Base-by-base conservation (phyloP, 2,329 filamentous ascomycete genomes). In the Eutypella sp. region DNA sequence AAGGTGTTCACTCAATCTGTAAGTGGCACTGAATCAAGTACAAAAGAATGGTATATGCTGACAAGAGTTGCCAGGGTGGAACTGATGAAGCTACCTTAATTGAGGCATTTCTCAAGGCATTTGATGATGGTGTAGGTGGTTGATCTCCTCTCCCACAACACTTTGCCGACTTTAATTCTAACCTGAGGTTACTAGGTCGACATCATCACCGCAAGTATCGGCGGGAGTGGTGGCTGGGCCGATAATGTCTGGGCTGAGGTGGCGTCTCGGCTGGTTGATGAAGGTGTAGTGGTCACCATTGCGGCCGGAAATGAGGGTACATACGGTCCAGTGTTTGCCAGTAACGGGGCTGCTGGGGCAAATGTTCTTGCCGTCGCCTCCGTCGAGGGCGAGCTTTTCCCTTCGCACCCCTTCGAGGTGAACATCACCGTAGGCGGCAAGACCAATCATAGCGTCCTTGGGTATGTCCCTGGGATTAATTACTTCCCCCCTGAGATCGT, bases 221-320 rank as follows among this genome's bases (percentile, higher is more conserved):
- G 69, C 2, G 50, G 57, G 4, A 57, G 63, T 1, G 59, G 63
- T 37, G 72, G 72, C 16, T 66, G 57, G 56, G 51, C 62, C 0
- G 58, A 60, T 19, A 53, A 66, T 25, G 58, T 67, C n/a, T 66
- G 62, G 62, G 64, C 68, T 25, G 61, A 63, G n/a, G 64, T 69
- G 5, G 62, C 67, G 3, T 63, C 65, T 5, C 63, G 67, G 23
- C 64, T 72, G 38, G 68, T 66, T 10, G 66, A 71, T 7, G 59
- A 68, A 19, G 75, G 76, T 7, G 64, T 78, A 1, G 68, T 76
- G 8, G 67, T 77, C 15, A 69, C 71, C 9, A 69, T 78, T 20
- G 70, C 75, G 2, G 74, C 72, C 4, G 76, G 76, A 13, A 80
- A 80, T 45, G 67, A 71, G 15, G 76, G 76, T 20, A 61, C 61